Evolutionary conservation across 2,329 filamentous ascomycete genomes (phyloP).

Genomic region (Fusarium vanettenii): DNA sequence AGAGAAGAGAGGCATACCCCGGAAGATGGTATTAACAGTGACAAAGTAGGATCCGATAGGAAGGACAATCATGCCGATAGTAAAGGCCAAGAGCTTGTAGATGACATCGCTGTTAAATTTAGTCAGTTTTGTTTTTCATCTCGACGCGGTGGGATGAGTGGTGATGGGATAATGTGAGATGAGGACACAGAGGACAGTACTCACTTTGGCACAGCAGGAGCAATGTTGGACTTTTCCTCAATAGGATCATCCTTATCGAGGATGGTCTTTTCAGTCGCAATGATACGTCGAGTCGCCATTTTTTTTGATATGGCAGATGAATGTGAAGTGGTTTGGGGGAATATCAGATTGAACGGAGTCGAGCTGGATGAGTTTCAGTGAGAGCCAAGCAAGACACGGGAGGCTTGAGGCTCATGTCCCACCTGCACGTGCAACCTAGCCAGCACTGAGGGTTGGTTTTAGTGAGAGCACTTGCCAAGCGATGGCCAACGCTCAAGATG

Average conservation of each 20-base stretch:
- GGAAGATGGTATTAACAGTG: conserved; percentile 80
- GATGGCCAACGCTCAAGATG: conserved; percentile 5
- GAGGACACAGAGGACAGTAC: conserved; percentile 46
- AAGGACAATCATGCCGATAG: conserved; percentile 87
- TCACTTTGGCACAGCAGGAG: conserved; percentile 86
- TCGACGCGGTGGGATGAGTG: conserved; percentile 2
- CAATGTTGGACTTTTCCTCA: conserved; percentile 74
- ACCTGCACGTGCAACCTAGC: conserved; percentile 42
- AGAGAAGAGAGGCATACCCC: conserved; percentile 63
- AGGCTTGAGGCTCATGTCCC: conserved; percentile 27
- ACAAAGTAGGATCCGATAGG: conserved; percentile 92
- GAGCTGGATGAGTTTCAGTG: conserved; percentile 15
- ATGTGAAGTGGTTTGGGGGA: conserved; percentile 7
- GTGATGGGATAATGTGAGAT: neutral
- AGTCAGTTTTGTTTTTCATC: conserved; percentile 6
- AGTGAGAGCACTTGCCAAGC: conserved; percentile 21
- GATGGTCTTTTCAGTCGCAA: conserved; percentile 73
- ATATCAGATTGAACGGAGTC: conserved; percentile 6
- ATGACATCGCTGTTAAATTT: conserved; percentile 76
- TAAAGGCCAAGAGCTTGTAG: conserved; percentile 89
- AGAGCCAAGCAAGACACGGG: conserved; percentile 8
- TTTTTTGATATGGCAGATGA: conserved; percentile 42
- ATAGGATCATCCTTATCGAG: conserved; percentile 69
- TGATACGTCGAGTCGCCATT: conserved; percentile 79
- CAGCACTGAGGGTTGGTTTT: neutral